Evolutionary conservation across 2,329 filamentous ascomycete species (phyloP), one percentile per base, ranked within the genome.

Genomic region (Fusarium torreyae): DNA sequence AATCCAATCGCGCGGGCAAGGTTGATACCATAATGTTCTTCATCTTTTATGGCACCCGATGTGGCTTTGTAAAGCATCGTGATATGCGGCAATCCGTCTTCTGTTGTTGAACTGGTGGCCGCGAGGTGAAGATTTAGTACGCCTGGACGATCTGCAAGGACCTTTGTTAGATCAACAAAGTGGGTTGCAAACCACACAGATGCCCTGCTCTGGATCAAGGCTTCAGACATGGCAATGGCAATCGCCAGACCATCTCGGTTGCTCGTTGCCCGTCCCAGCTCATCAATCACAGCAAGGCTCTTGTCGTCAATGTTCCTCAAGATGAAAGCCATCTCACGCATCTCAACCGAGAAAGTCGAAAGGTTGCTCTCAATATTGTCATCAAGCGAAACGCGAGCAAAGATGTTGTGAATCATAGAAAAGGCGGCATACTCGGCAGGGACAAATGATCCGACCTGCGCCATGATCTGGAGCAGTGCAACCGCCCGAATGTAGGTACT

Each of bases 321-420:
- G 56, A 99, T 98, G 77, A 97, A 97, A 0, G 94, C 94, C 82
- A 95, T 97, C 74, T 98, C 96, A 42, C 93, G 88, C 96, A 99
- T 98, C 79, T 99, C 96, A 0, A 94, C 87, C 0, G 94, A 93
- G 76, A 98, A 99, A 0, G 94, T 97, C 0, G 95, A 98, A 24
- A 97, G 88, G 67, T 97, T 98, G 17, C 92, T 91, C 80, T 97
- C 93, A 22, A 97, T 91, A 66, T 87, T 93, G 78, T 98, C 94
- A 57, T 97, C 92, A 40, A 93, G 92, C 0, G 94, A 95, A 10
- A 97, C 86, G 4, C 96, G 88, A 0, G 96, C 93, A 78, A 99
- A 98, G 0, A 99, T 86, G 64, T 94, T 93, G 66, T 92, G 88
- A 1, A 92, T 85, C 18, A 98, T 88, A 0, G 94, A 89, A 67